Percentiles rank a stretch among this genome's conserved stretches.
Conservation (phyloP, 2,329 filamentous ascomycete genomes). For the Fusarium heterosporum region DNA sequence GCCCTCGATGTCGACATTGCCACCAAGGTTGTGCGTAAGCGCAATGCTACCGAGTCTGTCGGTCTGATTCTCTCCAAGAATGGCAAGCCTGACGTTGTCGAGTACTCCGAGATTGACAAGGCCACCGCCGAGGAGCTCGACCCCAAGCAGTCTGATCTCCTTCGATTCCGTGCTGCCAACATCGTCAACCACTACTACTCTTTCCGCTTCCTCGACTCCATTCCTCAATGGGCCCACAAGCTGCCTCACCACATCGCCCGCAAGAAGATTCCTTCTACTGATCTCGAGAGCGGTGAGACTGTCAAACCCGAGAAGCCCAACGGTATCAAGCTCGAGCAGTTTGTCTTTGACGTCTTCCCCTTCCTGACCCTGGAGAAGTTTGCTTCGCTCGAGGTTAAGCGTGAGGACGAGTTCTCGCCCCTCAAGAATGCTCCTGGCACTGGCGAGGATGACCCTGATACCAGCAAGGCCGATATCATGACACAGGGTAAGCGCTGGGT, state of each 20-base stretch:
- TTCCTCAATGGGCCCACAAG: slow-evolving; percentile 85
- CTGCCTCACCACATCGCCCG: slow-evolving; percentile 95
- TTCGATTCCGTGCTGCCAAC: slow-evolving; percentile 98
- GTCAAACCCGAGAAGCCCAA: slow-evolving; percentile 96
- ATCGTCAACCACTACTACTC: slow-evolving; percentile 99
- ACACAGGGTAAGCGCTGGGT: slow-evolving; percentile 89
- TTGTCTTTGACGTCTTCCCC: slow-evolving; percentile 98
- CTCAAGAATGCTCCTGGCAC: slow-evolving; percentile 90
- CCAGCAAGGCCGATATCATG: slow-evolving; percentile 91
- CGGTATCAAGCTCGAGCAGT: slow-evolving; percentile 98
- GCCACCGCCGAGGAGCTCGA: slow-evolving; percentile 92
- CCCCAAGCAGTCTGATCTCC: slow-evolving; percentile 78
- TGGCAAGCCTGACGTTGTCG: slow-evolving; percentile 94
- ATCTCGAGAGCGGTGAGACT: slow-evolving; percentile 79
- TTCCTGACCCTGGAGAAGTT: slow-evolving; percentile 88
- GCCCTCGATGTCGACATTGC: slow-evolving; percentile 92
- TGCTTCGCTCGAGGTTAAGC: slow-evolving; percentile 93
- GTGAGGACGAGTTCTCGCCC: slow-evolving; percentile 98
- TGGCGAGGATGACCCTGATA: slow-evolving; percentile 93
- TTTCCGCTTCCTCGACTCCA: slow-evolving; percentile 89
- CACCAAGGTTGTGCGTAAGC: slow-evolving; percentile 99
- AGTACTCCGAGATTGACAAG: slow-evolving; percentile 96
- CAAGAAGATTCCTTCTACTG: slow-evolving; percentile 96
- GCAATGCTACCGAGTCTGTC: slow-evolving; percentile 94
- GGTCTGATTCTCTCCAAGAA: slow-evolving; percentile 96